phyloP scores from a whole-genome alignment of 2,329 filamentous ascomycete species.

The Coniochaeta sp. region DNA sequence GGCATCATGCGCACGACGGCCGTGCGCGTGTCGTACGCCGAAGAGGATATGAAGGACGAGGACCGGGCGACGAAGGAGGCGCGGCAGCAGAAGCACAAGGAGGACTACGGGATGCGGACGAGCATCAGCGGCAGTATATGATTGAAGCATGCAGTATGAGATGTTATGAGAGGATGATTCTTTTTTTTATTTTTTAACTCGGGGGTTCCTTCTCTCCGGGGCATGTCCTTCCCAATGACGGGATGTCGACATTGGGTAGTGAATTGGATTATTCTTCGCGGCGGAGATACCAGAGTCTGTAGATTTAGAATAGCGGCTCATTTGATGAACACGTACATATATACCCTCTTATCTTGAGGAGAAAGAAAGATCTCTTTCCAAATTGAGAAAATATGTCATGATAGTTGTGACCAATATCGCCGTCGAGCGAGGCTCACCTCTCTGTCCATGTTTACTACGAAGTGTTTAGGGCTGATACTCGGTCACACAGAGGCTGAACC shows the following conservation, averaged over 20 bases:
- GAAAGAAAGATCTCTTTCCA: too few relatives aligned
- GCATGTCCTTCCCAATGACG: too few relatives aligned
- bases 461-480: too few relatives aligned
- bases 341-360: too few relatives aligned
- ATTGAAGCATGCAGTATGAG: neutral
- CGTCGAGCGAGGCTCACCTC: too few relatives aligned
- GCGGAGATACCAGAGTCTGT: neutral
- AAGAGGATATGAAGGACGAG: neutral
- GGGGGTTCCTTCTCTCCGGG: too few relatives aligned
- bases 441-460: too few relatives aligned
- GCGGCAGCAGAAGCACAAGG: neutral
- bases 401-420: too few relatives aligned
- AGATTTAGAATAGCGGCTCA: neutral
- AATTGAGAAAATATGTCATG: neutral
- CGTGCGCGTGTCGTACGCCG: constrained; percentile 2
- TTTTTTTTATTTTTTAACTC: too few relatives aligned
- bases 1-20: constrained; percentile 16
- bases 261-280: too few relatives aligned
- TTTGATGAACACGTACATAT: neutral
- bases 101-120: constrained; percentile 1
- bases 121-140: constrained; percentile 1
- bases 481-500: too few relatives aligned
- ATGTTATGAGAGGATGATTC: neutral
- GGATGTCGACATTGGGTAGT: too few relatives aligned
- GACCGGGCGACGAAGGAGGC: neutral